Conservation (phyloP, 371 early-diverging fungal genomes). For the Blastocladiella emersonii region DNA sequence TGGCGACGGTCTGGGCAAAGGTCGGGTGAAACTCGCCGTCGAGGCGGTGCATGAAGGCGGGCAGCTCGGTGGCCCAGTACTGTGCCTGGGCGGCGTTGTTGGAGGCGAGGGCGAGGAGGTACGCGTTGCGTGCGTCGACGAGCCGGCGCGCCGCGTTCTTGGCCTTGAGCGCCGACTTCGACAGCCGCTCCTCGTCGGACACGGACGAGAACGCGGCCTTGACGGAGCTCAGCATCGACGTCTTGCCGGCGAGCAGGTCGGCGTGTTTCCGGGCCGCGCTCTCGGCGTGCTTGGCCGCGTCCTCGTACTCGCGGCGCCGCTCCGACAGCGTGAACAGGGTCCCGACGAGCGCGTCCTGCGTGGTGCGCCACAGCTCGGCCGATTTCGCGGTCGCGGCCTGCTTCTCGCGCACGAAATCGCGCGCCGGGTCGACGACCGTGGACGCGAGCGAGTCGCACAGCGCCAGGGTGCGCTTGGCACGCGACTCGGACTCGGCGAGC, state of each 20-base stretch:
- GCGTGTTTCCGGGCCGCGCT: not conserved
- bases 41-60: not conserved
- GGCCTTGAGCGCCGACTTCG: not conserved
- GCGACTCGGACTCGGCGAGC: no score
- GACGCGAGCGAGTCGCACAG: no score
- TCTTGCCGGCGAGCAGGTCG: not conserved
- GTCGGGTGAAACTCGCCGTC: slow-evolving; percentile 2
- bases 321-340: not conserved
- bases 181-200: not conserved
- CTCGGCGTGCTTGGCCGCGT: not conserved
- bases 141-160: not conserved
- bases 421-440: not conserved
- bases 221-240: not conserved
- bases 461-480: no score
- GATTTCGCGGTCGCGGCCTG: not conserved
- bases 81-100: not conserved
- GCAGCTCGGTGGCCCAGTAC: not conserved
- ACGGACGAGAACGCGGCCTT: not conserved
- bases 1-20: not conserved
- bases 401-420: not conserved
- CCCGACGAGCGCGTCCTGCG: not conserved
- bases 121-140: not conserved
- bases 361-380: not conserved
- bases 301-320: not conserved
- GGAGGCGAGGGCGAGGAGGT: not conserved